Conservation (phyloP, 1,139 yeast species). For the Pneumocystis canis region DNA sequence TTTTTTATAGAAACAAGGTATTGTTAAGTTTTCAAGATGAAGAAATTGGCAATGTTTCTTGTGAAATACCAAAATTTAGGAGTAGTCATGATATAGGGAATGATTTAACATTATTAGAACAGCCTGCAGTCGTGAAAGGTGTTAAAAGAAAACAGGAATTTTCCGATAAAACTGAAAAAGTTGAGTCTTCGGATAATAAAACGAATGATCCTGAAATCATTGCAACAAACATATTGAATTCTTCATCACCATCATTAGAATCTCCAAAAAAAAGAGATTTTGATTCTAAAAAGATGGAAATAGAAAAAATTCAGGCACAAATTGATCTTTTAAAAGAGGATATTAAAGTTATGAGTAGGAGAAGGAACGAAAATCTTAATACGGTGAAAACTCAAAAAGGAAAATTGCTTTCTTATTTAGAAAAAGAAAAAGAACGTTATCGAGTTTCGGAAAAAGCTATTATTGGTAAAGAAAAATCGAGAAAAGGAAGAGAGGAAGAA, state of each 20-base stretch:
- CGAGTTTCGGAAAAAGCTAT: conserved; percentile 8
- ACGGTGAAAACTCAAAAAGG: conserved; percentile 2
- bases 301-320: conserved; percentile 13
- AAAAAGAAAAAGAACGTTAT: conserved; percentile 15
- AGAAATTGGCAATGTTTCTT: conserved; percentile 20
- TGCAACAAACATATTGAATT: not conserved
- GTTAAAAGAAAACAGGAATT: not conserved
- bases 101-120: conserved; percentile 20
- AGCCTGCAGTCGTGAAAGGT: not conserved
- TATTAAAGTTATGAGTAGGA: conserved; percentile 8
- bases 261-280: conserved; percentile 2
- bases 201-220: not conserved
- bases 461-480: conserved; percentile 6
- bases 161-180: not conserved
- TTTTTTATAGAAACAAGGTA: conserved; percentile 12
- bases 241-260: conserved; percentile 1
- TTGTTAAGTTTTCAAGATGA: conserved; percentile 24
- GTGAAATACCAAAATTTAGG: conserved; percentile 23
- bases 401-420: conserved; percentile 13
- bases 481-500: conserved; percentile 4
- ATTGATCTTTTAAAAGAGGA: conserved; percentile 12
- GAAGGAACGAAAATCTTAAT: not conserved
- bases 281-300: conserved; percentile 6
- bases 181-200: too few relatives aligned
- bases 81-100: conserved; percentile 37